These are phyloP conservation scores for Solanum piurae DNA, from an alignment of 257 asterid species.

Conservation along the genomic window DNA sequence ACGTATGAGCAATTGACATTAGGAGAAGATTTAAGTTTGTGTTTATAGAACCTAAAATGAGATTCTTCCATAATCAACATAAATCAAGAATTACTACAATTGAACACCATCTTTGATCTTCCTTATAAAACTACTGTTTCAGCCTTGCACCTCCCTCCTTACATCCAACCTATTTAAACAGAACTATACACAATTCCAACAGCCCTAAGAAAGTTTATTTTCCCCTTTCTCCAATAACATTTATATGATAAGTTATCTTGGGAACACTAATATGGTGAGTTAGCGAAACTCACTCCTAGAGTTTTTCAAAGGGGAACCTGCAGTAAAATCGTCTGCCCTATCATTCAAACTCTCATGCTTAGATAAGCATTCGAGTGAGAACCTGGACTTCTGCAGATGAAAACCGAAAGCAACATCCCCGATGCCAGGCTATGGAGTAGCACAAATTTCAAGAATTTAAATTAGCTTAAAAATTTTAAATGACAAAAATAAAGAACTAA, in stretches of 20 bases:
- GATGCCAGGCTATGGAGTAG: not conserved
- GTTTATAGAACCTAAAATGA: not conserved
- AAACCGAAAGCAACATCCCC: not conserved
- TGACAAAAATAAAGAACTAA: not conserved
- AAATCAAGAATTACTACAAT: not conserved
- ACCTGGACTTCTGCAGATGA: not conserved
- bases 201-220: not conserved
- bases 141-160: not conserved
- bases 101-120: not conserved
- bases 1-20: not conserved
- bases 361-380: not conserved
- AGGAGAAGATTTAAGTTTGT: not conserved
- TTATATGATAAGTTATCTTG: not conserved
- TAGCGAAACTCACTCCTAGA: not conserved
- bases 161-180: not conserved
- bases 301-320: not conserved
- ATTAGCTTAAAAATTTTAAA: not conserved
- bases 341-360: not conserved
- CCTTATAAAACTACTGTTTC: not conserved
- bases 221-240: not conserved
- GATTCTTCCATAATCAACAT: not conserved
- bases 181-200: not conserved
- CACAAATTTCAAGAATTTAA: not conserved
- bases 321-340: not conserved
- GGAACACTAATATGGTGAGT: not conserved